A percentile compares a stretch with the other conserved stretches of the same genome.
Evolutionary conservation across 2,329 filamentous ascomycete genomes (phyloP).

Genomic region (Talaromyces sp.): DNA sequence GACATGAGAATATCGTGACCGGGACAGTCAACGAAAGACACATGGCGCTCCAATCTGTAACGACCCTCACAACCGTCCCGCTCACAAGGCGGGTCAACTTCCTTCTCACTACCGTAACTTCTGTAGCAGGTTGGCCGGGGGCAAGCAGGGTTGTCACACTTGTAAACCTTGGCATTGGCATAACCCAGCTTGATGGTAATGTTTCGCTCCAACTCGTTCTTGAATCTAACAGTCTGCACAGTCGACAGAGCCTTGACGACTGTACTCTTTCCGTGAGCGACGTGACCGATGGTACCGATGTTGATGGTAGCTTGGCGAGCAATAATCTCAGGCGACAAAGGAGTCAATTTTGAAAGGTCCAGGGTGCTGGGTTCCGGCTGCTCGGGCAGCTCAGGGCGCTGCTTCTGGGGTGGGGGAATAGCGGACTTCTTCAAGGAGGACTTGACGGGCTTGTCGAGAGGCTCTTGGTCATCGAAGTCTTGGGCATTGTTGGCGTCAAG

Average conservation of each 20-base stretch:
- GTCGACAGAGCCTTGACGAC: conserved; percentile 99
- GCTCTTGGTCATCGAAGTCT: conserved; percentile 76
- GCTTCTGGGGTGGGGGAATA: conserved; percentile 54
- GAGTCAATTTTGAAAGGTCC: conserved; percentile 77
- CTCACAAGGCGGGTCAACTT: conserved; percentile 95
- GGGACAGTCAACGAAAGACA: conserved; percentile 97
- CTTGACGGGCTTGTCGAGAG: conserved; percentile 71
- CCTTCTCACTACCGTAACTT: conserved; percentile 98
- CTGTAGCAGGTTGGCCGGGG: conserved; percentile 93
- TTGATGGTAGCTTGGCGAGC: conserved; percentile 98
- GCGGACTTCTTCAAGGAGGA: conserved; percentile 83
- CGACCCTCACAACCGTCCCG: conserved; percentile 85
- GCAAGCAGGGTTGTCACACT: conserved; percentile 90
- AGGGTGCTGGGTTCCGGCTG: conserved; percentile 92
- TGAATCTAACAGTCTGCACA: conserved; percentile 98
- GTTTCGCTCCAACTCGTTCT: conserved; percentile 98
- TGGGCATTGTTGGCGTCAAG: conserved; percentile 56
- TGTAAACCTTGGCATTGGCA: conserved; percentile 99
- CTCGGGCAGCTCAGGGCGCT: conserved; percentile 72
- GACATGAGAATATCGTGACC: conserved; percentile 93
- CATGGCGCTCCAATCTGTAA: conserved; percentile 82
- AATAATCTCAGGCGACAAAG: conserved; percentile 94
- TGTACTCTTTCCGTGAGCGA: conserved; percentile 66
- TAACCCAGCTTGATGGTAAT: conserved; percentile 99
- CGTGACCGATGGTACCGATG: conserved; percentile 90